Conservation (phyloP, 306 rosid genomes). For the Inga laurina region DNA sequence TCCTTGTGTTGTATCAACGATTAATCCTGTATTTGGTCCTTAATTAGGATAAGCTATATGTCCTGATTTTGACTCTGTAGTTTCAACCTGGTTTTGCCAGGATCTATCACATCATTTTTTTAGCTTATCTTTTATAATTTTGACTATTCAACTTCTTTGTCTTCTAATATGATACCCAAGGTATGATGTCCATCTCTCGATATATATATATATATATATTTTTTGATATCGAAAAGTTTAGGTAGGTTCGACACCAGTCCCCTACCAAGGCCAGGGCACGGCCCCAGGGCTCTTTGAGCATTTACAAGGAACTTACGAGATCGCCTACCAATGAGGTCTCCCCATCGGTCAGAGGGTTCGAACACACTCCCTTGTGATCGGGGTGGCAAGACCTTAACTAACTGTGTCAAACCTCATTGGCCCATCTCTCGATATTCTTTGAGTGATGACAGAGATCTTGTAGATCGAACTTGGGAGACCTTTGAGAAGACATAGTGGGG, state of each 20-base stretch:
- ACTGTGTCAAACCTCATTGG: no score
- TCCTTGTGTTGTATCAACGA: conserved; percentile 24
- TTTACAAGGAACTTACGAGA: no score
- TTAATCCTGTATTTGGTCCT: conserved; percentile 23
- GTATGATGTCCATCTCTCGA: conserved; percentile 97
- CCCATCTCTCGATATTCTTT: conserved; percentile 90
- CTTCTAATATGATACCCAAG: conserved; percentile 85
- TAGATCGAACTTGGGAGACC: conserved; percentile 89
- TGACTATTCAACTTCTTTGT: conserved; percentile 41
- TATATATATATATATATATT: no score
- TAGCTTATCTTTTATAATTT: conserved; percentile 30
- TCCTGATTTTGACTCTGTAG: conserved; percentile 17
- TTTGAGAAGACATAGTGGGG: conserved; percentile 93
- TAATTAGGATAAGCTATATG: conserved; percentile 16
- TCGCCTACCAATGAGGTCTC: no score
- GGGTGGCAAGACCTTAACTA: no score
- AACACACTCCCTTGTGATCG: no score
- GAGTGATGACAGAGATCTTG: conserved; percentile 85
- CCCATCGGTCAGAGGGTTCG: no score
- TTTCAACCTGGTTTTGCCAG: background rate
- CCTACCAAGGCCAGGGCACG: no score
- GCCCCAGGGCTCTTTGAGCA: no score
- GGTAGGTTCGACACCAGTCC: no score
- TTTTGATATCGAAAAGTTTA: no score
- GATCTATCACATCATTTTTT: conserved; percentile 1